Conservation (phyloP, 805 yeast genomes). For the Scheffersomyces spartinae region DNA sequence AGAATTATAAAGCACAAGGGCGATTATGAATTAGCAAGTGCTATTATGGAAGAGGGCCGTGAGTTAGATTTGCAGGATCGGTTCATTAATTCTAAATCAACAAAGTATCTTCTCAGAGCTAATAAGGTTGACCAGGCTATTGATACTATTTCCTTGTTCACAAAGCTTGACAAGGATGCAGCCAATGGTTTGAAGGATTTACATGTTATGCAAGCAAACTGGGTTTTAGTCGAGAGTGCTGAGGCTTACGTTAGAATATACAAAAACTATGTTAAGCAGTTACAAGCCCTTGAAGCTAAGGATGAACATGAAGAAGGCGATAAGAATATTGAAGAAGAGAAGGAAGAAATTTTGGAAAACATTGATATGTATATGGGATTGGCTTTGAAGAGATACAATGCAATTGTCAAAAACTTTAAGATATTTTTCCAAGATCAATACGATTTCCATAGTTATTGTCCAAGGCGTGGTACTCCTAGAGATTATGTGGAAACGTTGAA, state of each 20-base stretch:
- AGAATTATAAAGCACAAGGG: slow-evolving; percentile 66
- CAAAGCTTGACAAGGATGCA: slow-evolving; percentile 63
- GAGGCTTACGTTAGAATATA: slow-evolving; percentile 65
- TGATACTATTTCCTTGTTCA: slow-evolving; percentile 64
- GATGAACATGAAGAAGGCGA: slow-evolving; percentile 1
- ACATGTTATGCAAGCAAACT: slow-evolving; percentile 80
- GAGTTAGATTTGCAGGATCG: slow-evolving; percentile 78
- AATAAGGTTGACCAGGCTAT: slow-evolving; percentile 65
- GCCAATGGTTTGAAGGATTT: slow-evolving; percentile 81
- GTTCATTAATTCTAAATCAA: slow-evolving; percentile 79
- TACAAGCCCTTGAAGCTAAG: slow-evolving; percentile 5
- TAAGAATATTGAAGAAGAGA: slow-evolving; percentile 13
- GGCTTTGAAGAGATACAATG: slow-evolving; percentile 66
- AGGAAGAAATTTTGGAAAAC: slow-evolving; percentile 30
- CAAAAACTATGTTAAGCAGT: slow-evolving; percentile 8
- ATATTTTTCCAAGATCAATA: slow-evolving; percentile 75
- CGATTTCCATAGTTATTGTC: slow-evolving; percentile 89
- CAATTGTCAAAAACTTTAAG: slow-evolving; percentile 55
- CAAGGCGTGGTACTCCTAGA: slow-evolving; percentile 83
- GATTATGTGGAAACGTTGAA: slow-evolving; percentile 63
- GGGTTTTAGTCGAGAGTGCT: slow-evolving; percentile 81
- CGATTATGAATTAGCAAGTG: slow-evolving; percentile 50
- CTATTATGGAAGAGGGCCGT: slow-evolving; percentile 59
- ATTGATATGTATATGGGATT: slow-evolving; percentile 47
- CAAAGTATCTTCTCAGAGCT: slow-evolving; percentile 73